Base-by-base conservation (phyloP, 2,329 filamentous ascomycete species). In the Calcarisporium arbuscula region DNA sequence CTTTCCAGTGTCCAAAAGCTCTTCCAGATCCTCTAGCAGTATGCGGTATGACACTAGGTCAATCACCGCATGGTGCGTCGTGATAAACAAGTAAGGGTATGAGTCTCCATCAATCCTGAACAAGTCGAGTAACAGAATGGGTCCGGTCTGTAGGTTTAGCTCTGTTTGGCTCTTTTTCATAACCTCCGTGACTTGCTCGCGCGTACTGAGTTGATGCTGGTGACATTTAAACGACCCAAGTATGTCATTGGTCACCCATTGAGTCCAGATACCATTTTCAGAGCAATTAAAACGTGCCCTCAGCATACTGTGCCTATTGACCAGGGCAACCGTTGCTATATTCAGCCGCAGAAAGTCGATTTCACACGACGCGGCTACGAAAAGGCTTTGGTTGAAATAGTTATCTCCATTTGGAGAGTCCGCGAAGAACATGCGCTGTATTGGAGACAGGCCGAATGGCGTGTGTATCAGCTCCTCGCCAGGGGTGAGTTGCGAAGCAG, bases 11-110 rank as follows among this genome's bases (percentile, higher is more conserved):
- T 52, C 44, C 9, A 65, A 45, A 4, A 61, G 36, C 6, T 56
- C 56, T 33, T 66, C 61, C 4, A 67, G 45, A 31, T 67, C 61
- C 32, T 60, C 56, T 0, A 65, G 47, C 2, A 66, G 43, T 6
- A 65, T 46, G 8, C 61, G 49, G 62, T 62, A 67, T 2, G 61
- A 61, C 5, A 66, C 62, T 4, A 66, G 44, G 33, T 65, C 62
- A 27, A 65, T 54, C 8, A 56, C 52, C 5, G 57, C 43, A 28
- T 59, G 56, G 19, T 57, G 53, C 4, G 41, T 44, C 4, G 46
- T 48, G 19, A 61, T 26, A 22, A 54, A 57, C 5, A 58, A 31
- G 22, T 25, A 25, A 14, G 22, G 22, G 14, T 25, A 3, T 25
- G 22, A 14, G 14, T 25, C 22, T 25, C 22, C 22, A 14, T 25